A percentile compares a stretch with the other conserved stretches of the same genome.
These are phyloP conservation scores for Pharnaceum exiguum DNA, from an alignment of 148 eudicot genomes.

Conservation along the genomic window DNA sequence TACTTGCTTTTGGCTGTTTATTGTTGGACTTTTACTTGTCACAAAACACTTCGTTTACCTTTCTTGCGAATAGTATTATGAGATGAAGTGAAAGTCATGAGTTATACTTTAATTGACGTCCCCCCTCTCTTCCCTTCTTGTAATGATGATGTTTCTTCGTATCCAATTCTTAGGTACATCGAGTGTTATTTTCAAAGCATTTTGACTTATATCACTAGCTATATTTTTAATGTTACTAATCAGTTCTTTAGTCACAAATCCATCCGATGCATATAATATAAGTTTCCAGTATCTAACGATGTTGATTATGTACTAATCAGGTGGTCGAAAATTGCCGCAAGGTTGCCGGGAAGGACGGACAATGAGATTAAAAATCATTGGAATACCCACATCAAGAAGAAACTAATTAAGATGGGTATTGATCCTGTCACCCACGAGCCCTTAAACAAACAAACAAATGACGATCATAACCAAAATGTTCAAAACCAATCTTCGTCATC, in stretches of 20 bases:
- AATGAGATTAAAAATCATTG: slow-evolving; percentile 94
- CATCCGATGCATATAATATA: neutral
- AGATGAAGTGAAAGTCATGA: too few relatives aligned
- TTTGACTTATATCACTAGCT: too few relatives aligned
- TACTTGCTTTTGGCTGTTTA: neutral
- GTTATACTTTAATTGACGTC: too few relatives aligned
- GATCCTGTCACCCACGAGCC: slow-evolving; percentile 88
- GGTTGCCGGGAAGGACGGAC: slow-evolving; percentile 88
- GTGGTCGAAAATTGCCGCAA: slow-evolving; percentile 93
- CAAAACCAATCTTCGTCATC: slow-evolving; percentile 30
- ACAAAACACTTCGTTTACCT: slow-evolving; percentile 1
- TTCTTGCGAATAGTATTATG: too few relatives aligned
- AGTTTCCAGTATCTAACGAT: neutral
- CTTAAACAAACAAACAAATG: slow-evolving; percentile 30
- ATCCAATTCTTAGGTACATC: neutral
- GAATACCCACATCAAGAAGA: slow-evolving; percentile 96
- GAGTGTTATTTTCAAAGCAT: too few relatives aligned
- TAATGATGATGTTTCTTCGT: neutral
- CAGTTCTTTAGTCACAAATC: neutral
- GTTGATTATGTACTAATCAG: slow-evolving; percentile 23
- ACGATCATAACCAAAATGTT: neutral
- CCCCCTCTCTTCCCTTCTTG: too few relatives aligned
- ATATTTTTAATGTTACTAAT: too few relatives aligned
- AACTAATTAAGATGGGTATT: slow-evolving; percentile 88
- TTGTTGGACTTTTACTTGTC: neutral